A percentile compares a stretch with the other conserved stretches of the same genome.
Conservation (phyloP, 345 rosid genomes). For the Passiflora organensis region DNA sequence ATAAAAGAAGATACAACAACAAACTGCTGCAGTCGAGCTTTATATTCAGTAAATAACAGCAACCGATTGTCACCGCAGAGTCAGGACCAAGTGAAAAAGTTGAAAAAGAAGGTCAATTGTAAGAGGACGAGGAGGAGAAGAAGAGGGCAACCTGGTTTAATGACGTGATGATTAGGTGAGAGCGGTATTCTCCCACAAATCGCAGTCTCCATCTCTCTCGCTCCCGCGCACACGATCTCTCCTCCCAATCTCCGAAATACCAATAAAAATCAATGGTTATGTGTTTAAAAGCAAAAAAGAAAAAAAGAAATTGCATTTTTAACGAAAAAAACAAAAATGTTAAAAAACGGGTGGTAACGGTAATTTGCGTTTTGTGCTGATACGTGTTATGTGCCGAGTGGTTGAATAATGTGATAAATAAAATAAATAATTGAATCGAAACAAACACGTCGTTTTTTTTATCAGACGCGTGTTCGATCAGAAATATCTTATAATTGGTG, state of each 20-base stretch:
- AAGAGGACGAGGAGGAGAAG: slow-evolving; percentile 1
- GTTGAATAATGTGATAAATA: too few relatives aligned
- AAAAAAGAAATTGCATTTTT: neutral
- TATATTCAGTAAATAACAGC: too few relatives aligned
- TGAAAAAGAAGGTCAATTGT: neutral
- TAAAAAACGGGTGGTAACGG: neutral
- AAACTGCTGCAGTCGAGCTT: neutral
- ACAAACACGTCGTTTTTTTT: too few relatives aligned
- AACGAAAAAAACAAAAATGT: neutral
- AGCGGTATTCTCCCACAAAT: slow-evolving; percentile 72
- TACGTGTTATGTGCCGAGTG: too few relatives aligned
- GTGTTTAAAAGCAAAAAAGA: neutral
- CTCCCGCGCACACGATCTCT: neutral
- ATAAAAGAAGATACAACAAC: too few relatives aligned
- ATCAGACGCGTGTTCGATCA: too few relatives aligned
- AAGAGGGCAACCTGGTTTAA: slow-evolving; percentile 47
- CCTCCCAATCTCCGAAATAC: neutral
- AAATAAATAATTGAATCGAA: too few relatives aligned
- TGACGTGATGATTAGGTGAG: slow-evolving; percentile 57
- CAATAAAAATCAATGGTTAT: neutral
- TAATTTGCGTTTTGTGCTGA: too few relatives aligned
- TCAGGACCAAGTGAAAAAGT: too few relatives aligned
- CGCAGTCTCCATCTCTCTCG: slow-evolving; percentile 52
- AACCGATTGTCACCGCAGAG: too few relatives aligned
- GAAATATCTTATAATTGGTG: too few relatives aligned